These are phyloP conservation scores for Ilex aquifolium DNA, from an alignment of 257 asterid genomes.

Conservation along the genomic window DNA sequence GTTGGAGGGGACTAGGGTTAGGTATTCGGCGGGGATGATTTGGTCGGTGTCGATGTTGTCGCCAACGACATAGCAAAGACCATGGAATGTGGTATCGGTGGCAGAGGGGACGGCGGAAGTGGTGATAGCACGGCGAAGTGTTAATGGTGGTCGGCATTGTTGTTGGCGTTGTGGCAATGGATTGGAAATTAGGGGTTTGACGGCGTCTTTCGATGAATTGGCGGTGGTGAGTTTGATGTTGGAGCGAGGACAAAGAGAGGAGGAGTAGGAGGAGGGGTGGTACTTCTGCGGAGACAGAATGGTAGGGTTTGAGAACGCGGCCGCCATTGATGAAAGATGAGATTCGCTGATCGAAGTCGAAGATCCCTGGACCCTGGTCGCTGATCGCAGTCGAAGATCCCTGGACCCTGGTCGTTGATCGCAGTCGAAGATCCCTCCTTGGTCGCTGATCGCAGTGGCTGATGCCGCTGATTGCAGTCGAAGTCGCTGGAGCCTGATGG, in stretches of 20 bases:
- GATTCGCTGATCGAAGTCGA: too few relatives aligned
- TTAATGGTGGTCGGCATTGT: slow-evolving; percentile 10
- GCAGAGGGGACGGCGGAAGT: slow-evolving; percentile 19
- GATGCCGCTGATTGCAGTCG: too few relatives aligned
- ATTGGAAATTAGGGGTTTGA: slow-evolving; percentile 29
- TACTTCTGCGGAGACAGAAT: slow-evolving; percentile 9
- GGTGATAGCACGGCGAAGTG: slow-evolving; percentile 23
- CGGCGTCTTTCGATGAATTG: slow-evolving; percentile 15
- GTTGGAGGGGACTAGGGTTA: slow-evolving; percentile 89
- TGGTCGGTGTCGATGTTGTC: slow-evolving; percentile 95
- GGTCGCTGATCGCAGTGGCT: too few relatives aligned
- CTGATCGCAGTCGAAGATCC: too few relatives aligned
- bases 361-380: too few relatives aligned
- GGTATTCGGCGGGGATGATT: slow-evolving; percentile 95
- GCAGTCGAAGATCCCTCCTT: too few relatives aligned
- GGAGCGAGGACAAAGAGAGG: slow-evolving; percentile 14
- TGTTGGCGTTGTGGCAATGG: slow-evolving; percentile 17
- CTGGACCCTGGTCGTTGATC: too few relatives aligned
- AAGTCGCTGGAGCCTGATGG: too few relatives aligned
- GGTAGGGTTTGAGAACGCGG: slow-evolving; percentile 24
- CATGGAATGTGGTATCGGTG: slow-evolving; percentile 61
- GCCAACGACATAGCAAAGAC: slow-evolving; percentile 60
- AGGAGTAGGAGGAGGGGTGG: slow-evolving; percentile 10
- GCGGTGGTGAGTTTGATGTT: slow-evolving; percentile 26
- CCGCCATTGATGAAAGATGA: slow-evolving; percentile 37